Evolutionary conservation across 768 basidiomycete genomes (phyloP).

Genomic region (Macrolepiota dolichaula): DNA sequence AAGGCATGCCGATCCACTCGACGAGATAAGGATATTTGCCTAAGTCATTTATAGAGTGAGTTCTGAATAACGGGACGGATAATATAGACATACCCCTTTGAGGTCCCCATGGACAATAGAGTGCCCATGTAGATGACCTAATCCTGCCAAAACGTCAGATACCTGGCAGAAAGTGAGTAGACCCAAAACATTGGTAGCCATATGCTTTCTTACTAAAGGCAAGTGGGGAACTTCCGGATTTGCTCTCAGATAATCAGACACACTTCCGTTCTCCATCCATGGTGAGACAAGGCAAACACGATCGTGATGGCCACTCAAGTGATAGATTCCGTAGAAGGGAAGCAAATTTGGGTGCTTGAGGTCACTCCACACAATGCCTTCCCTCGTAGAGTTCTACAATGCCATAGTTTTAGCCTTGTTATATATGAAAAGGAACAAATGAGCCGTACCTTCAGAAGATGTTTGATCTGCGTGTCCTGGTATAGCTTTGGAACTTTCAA

Average conservation of each 20-base stretch:
- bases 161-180: not conserved
- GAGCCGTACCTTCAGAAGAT: slow-evolving; percentile 20
- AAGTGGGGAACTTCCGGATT: slow-evolving; percentile 17
- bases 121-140: slow-evolving; percentile 15
- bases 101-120: slow-evolving; percentile 18
- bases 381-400: slow-evolving; percentile 11
- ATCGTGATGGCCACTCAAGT: slow-evolving; percentile 20
- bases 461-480: slow-evolving; percentile 15
- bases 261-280: slow-evolving; percentile 36
- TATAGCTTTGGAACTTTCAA: slow-evolving; percentile 24
- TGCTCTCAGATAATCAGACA: slow-evolving; percentile 22
- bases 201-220: slow-evolving; percentile 5
- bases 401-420: not conserved
- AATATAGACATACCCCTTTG: slow-evolving; percentile 15
- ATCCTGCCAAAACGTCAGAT: slow-evolving; percentile 11
- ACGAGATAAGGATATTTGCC: slow-evolving; percentile 18
- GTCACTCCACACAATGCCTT: slow-evolving; percentile 29
- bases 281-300: slow-evolving; percentile 34
- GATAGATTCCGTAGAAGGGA: slow-evolving; percentile 34
- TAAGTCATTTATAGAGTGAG: not conserved
- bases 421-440: not conserved
- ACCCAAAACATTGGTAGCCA: not conserved
- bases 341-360: slow-evolving; percentile 28
- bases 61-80: not conserved
- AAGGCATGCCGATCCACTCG: slow-evolving; percentile 16